Evolutionary conservation across 2,329 filamentous ascomycete genomes (phyloP), one percentile per base, ranked within the genome.

Genomic region (Curvularia verruculosa): DNA sequence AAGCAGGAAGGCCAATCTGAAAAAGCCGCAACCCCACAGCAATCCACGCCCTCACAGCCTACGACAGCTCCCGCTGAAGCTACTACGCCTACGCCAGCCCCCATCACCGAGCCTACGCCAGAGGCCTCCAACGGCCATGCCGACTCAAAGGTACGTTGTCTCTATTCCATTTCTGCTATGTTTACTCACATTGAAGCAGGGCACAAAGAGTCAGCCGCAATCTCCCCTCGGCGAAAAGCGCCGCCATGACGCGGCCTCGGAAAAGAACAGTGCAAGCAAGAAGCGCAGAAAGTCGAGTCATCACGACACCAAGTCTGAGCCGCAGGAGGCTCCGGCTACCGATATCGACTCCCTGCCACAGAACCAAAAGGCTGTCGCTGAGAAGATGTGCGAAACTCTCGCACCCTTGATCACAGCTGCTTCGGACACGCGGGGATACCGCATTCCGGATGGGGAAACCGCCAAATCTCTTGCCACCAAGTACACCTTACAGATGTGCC

Each of bases 401-500:
- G 77, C 81, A 40, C 83, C 87, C 52, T 83, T 89, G 55, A 83
- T 96, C 55, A 81, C 83, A n/a, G 76, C 81, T 34, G 86, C 90
- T 31, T 84, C 88, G 61, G 90, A 91, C 74, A 82, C 85, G 53
- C 84, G 85, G 15, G 80, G 85, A 9, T 88, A 88, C 65, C 79
- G 80, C 24, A 78, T 92, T 18, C 83, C 87, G 1, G 83, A 87
- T 49, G 88, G 85, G 45, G 82, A 87, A 53, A 86, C 85, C 0
- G 81, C 85, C 13, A 86, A 89, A 47, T 82, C 83, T 9, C 80
- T 90, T 56, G 87, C 89, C 10, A 87, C 90, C 70, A 84, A 84
- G 21, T 83, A 93, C 44, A 90, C 90, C 13, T 79, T 96, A 24
- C 85, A 91, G 62, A 89, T 98, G 59, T 93, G 97, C 79, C 86